Conservation (phyloP, 2,329 filamentous ascomycete genomes). For the Colletotrichum tanaceti region DNA sequence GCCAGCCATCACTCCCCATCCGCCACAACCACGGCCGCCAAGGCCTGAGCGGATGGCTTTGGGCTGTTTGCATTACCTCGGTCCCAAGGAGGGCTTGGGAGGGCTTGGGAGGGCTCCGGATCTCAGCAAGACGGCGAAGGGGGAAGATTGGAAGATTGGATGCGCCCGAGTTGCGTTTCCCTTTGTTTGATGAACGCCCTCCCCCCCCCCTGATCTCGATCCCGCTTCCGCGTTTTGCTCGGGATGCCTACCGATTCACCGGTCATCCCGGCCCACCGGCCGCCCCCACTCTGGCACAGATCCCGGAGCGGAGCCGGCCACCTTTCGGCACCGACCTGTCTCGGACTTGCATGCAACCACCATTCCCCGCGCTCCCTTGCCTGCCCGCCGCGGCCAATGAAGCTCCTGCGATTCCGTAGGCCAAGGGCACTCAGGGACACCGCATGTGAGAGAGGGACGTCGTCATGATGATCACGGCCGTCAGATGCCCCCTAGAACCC, state of each 20-base stretch:
- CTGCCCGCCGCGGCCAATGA: background rate
- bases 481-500: background rate
- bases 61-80: constrained; percentile 29
- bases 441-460: background rate
- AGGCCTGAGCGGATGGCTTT: background rate
- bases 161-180: too few species aligned
- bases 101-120: too few species aligned
- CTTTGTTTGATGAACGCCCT: background rate
- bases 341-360: constrained; percentile 1
- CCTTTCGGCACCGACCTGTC: background rate
- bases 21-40: background rate
- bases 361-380: constrained; percentile 7
- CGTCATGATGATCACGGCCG: constrained; percentile 6
- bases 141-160: too few species aligned
- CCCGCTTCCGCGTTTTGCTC: background rate
- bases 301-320: background rate
- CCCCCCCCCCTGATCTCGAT: background rate
- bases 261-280: background rate
- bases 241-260: background rate
- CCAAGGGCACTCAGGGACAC: background rate
- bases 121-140: background rate
- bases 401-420: background rate
- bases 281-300: background rate
- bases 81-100: background rate
- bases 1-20: constrained; percentile 12